Evolutionary conservation across 768 basidiomycete genomes (phyloP), one percentile per base, ranked within the genome.

Genomic region (Leccinellum luteum): DNA sequence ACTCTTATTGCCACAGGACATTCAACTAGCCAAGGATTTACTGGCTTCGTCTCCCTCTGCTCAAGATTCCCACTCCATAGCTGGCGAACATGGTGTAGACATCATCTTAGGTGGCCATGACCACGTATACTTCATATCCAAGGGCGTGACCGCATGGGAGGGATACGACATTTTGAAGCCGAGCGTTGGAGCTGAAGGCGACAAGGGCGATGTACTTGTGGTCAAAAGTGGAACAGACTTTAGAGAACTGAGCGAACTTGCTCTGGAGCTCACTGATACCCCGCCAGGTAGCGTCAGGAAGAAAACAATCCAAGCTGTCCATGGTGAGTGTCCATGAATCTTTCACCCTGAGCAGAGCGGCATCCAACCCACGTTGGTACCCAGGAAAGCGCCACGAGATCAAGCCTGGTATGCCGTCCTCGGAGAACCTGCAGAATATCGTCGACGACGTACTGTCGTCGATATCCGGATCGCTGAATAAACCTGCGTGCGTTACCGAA

Each of bases 201-300:
- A 92, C 62, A 65, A 81, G 2, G 89, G 89, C 4, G 84, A 89
- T 49, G 76, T 89, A 30, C 75, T 92, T n/a, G 78, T 89, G 19
- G 76, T 94, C 59, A 95, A 95, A 73, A 92, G 90, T 65, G 93
- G 93, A 7, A 89, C 87, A 2, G 92, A 96, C 73, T 96, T 96
- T 68, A 82, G 89, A 35, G 92, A 95, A 61, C 75, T 95, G 32
- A 92, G 90, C 54, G 89, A 91, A 59, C 74, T 94, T 45, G 76
- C 72, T 0, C 72, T 96, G 19, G 84, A 85, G 55, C 74, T 95
- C 14, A 73, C 76, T 28, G 74, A 82, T 51, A 79, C 86, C 1
- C 81, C 88, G 1, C 67, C 76, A 27, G 86, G 84, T 1, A 87
- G 85, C 64, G 73, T 89, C 14, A 79, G 93, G 60, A 77, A 69